Evolutionary conservation across 1,139 yeast species (phyloP), one percentile per base, ranked within the genome.

Genomic region (Zygoascus meyerae): DNA sequence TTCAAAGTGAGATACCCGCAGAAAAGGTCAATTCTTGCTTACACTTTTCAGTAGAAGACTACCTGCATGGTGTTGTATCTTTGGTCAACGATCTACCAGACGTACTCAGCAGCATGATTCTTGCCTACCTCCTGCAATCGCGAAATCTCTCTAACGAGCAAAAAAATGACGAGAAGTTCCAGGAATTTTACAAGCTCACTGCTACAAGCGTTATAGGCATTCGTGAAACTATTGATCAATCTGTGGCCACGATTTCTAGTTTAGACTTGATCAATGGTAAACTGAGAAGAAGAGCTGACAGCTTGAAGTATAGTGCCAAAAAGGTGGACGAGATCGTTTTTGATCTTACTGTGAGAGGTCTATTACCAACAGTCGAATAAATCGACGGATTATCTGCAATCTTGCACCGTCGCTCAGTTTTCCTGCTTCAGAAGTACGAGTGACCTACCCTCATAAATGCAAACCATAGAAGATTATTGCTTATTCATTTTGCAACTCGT

Each of bases 291-390:
- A 57, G 66, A 6, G 55, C 54, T 15, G 69, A 65, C 47, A 49
- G 61, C 8, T 51, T 65, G 45, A 65, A 65, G 48, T 65, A 65
- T 45, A 67, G 65, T 36, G 64, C 63, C 31, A 65, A 65, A 49
- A 63, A 62, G 46, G 63, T 64, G 14, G 69, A 65, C 45, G 67
- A 63, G 45, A 58, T 64, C 10, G 61, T 64, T 11, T 64, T 62
- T 42, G 67, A 63, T 48, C 37, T 64, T 42, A 53, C 64, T 8
- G 52, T 63, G 9, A 46, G 66, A 7, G 60, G 63, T 14, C 15
- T 45, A 15, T 14, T 45, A 31, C 11, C 15, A n/a, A 16, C 12
- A 15, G 29, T 14, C 5, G 12, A 34, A 15, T 14, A 17, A 8
- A 29, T 30, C 15, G 18, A 40, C 11, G 16, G 17, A 32, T 32